Evolutionary conservation across 2,329 filamentous ascomycete species (phyloP).

Genomic region (Ophiosphaerella narmari): DNA sequence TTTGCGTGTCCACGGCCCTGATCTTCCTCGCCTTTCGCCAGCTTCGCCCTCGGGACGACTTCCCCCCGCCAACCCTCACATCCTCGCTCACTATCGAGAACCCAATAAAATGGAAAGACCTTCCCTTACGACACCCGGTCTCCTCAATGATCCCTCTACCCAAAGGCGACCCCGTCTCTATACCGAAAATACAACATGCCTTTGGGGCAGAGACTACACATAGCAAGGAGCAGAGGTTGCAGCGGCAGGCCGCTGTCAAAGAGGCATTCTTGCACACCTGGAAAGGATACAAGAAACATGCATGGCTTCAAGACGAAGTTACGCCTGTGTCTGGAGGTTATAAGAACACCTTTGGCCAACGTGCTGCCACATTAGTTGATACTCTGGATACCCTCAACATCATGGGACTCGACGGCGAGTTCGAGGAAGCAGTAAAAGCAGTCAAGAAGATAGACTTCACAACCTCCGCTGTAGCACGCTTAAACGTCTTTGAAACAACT

Average conservation of each 20-base stretch:
- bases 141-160: constrained; percentile 39
- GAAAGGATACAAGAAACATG: constrained; percentile 57
- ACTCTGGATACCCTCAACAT: constrained; percentile 66
- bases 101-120: constrained; percentile 41
- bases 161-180: constrained; percentile 29
- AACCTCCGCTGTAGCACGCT: constrained; percentile 38
- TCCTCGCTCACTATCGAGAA: constrained; percentile 32
- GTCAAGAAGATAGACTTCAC: constrained; percentile 61
- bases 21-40: constrained; percentile 40
- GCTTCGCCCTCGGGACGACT: constrained; percentile 20
- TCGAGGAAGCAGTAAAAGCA: constrained; percentile 58
- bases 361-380: constrained; percentile 65
- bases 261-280: constrained; percentile 47
- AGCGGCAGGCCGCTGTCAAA: constrained; percentile 42
- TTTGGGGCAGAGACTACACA: constrained; percentile 42
- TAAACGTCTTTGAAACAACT: constrained; percentile 49
- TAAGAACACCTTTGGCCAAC: constrained; percentile 58
- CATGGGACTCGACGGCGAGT: constrained; percentile 63
- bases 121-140: constrained; percentile 38
- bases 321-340: constrained; percentile 54
- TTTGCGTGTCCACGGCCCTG: constrained; percentile 32
- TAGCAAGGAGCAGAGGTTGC: constrained; percentile 35
- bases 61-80: constrained; percentile 26
- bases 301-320: constrained; percentile 60
- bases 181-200: constrained; percentile 46